A percentile compares a stretch with the other conserved stretches of the same genome.
Evolutionary conservation across 2,329 filamentous ascomycete species (phyloP).

Genomic region (Lachnellula occidentalis): DNA sequence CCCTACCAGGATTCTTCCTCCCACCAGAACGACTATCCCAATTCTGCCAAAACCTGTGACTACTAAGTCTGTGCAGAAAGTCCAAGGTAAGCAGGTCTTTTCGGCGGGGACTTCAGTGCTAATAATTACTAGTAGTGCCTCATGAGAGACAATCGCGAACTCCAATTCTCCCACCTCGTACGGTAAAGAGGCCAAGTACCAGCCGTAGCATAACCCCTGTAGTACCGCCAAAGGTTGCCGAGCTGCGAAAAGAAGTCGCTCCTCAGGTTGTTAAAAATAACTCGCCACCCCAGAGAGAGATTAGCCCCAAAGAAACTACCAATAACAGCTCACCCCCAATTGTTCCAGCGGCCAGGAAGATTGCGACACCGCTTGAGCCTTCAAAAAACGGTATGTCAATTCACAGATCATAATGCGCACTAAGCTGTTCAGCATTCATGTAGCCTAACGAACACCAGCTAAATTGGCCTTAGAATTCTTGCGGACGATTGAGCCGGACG

Average conservation of each 20-base stretch:
- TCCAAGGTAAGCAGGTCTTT: no score
- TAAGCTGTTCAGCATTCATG: no score
- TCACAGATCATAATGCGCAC: background rate
- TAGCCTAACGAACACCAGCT: background rate
- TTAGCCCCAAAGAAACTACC: no score
- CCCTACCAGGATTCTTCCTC: conserved; percentile 4
- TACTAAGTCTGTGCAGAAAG: no score
- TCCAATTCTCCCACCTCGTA: background rate
- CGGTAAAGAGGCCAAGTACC: background rate
- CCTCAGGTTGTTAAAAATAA: background rate
- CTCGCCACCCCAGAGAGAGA: background rate
- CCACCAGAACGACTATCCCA: conserved; percentile 2
- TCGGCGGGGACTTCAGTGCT: background rate
- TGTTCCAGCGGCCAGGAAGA: background rate
- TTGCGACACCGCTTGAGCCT: background rate
- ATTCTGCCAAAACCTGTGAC: background rate
- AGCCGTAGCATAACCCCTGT: background rate
- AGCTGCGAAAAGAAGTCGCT: background rate
- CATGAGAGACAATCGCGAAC: background rate
- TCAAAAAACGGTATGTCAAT: background rate
- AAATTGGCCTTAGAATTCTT: background rate
- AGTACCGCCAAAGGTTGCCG: background rate
- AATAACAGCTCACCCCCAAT: background rate
- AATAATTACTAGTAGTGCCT: background rate
- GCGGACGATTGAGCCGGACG: background rate